phyloP scores from a whole-genome alignment of 805 yeast genomes.

The Candida gorgasii region DNA sequence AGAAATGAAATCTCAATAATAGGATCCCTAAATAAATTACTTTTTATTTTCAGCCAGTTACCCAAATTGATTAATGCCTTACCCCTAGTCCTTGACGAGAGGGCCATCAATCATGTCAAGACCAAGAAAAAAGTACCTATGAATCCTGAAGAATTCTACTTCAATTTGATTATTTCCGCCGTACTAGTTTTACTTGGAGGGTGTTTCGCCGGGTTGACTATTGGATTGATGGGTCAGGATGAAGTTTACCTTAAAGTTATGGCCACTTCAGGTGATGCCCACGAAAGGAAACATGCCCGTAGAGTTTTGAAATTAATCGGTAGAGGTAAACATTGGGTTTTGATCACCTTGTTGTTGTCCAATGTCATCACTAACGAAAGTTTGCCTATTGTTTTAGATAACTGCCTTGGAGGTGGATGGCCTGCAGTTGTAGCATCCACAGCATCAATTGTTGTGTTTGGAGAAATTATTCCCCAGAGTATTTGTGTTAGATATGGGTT shows the following conservation, averaged over 20 bases:
- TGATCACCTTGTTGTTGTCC: constrained; percentile 80
- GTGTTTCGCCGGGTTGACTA: constrained; percentile 90
- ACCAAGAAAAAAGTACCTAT: constrained; percentile 19
- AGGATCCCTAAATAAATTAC: constrained; percentile 27
- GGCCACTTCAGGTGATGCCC: constrained; percentile 76
- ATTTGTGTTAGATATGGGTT: constrained; percentile 91
- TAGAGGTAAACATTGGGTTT: constrained; percentile 93
- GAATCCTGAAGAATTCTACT: constrained; percentile 43
- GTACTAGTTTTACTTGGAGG: constrained; percentile 76
- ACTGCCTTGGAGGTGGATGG: constrained; percentile 96
- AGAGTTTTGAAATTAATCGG: constrained; percentile 72
- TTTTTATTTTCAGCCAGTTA: constrained; percentile 33
- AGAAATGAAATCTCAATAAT: constrained; percentile 29
- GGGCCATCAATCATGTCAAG: constrained; percentile 16
- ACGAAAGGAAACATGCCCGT: constrained; percentile 66
- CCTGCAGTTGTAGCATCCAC: constrained; percentile 95
- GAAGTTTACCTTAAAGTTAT: constrained; percentile 92
- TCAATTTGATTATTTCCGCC: constrained; percentile 55
- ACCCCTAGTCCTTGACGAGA: constrained; percentile 24
- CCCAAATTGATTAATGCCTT: constrained; percentile 36
- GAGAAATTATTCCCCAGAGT: constrained; percentile 95
- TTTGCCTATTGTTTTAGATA: constrained; percentile 88
- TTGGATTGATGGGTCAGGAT: constrained; percentile 97
- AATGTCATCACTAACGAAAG: constrained; percentile 95
- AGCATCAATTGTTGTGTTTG: constrained; percentile 87